phyloP scores from a whole-genome alignment of 2,329 filamentous ascomycete species.

The Pseudocercospora fijiensis region DNA sequence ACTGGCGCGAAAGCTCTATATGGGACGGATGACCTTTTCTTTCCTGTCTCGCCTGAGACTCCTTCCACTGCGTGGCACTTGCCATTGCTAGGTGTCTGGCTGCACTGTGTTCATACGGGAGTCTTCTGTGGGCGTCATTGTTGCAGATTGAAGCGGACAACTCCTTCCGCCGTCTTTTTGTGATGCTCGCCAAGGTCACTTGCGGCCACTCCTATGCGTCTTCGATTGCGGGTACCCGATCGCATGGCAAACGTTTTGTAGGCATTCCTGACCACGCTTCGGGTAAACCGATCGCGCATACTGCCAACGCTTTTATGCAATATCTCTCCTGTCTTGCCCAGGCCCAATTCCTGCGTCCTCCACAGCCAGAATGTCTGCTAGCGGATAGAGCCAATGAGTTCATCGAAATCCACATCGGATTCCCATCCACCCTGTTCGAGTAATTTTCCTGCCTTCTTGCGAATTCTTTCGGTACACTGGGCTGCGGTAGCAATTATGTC shows the following conservation, averaged over 20 bases:
- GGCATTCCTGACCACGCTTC: background rate
- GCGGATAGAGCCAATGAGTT: background rate
- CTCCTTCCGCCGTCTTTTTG: background rate
- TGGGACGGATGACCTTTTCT: conserved; percentile 8
- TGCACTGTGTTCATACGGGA: background rate
- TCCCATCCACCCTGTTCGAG: background rate
- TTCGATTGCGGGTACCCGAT: background rate
- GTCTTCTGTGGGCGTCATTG: background rate
- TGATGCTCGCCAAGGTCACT: background rate
- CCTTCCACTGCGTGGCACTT: background rate
- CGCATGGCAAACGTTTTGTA: background rate
- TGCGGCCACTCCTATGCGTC: too few relatives aligned
- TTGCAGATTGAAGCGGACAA: background rate
- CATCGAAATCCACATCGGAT: background rate
- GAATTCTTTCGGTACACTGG: background rate
- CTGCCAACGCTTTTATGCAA: background rate
- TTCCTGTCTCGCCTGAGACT: background rate
- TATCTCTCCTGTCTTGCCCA: background rate
- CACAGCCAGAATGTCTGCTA: background rate
- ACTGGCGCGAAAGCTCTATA: conserved; percentile 6
- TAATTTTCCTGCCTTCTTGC: background rate
- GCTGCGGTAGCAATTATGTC: background rate
- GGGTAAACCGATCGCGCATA: background rate
- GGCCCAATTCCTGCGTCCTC: background rate
- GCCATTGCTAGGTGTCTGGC: background rate